Conservation (phyloP, 2,329 filamentous ascomycete species). For the Rachicladosporium sp. region DNA sequence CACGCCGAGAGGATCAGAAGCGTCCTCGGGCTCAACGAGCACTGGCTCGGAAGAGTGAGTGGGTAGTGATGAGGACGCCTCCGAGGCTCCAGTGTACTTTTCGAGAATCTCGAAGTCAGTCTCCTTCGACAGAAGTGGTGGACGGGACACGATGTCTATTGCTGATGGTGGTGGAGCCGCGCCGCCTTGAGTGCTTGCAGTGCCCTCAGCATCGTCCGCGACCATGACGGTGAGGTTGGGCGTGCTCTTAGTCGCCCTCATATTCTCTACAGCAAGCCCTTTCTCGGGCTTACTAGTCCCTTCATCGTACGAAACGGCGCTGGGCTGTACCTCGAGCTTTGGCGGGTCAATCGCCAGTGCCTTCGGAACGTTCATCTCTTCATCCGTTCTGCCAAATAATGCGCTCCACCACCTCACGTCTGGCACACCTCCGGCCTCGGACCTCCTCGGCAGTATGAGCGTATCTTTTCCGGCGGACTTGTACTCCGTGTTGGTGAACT, state of each 20-base stretch:
- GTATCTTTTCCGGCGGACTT: slow-evolving; percentile 65
- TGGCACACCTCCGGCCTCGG: slow-evolving; percentile 23
- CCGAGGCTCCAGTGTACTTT: slow-evolving; percentile 3
- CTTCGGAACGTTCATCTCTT: slow-evolving; percentile 73
- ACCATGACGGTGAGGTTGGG: too few relatives aligned
- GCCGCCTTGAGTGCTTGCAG: too few relatives aligned
- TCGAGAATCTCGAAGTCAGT: slow-evolving; percentile 6
- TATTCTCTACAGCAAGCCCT: too few relatives aligned
- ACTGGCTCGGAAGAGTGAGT: neutral
- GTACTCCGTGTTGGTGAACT: slow-evolving; percentile 76
- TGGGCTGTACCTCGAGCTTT: too few relatives aligned
- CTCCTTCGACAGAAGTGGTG: slow-evolving; percentile 4
- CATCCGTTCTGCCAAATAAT: slow-evolving; percentile 70
- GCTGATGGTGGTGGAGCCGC: too few relatives aligned
- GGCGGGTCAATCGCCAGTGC: slow-evolving; percentile 3
- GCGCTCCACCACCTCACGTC: slow-evolving; percentile 93
- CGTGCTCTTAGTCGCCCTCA: too few relatives aligned
- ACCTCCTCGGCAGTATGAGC: slow-evolving; percentile 60
- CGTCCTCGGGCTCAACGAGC: neutral
- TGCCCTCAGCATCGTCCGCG: too few relatives aligned
- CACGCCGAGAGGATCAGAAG: slow-evolving; percentile 15
- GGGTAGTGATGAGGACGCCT: neutral
- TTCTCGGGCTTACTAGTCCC: too few relatives aligned
- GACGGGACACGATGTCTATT: neutral
- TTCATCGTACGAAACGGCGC: too few relatives aligned